Evolutionary conservation across 306 rosid genomes (phyloP), one percentile per base, ranked within the genome.

Genomic region (Fagus sylvatica): DNA sequence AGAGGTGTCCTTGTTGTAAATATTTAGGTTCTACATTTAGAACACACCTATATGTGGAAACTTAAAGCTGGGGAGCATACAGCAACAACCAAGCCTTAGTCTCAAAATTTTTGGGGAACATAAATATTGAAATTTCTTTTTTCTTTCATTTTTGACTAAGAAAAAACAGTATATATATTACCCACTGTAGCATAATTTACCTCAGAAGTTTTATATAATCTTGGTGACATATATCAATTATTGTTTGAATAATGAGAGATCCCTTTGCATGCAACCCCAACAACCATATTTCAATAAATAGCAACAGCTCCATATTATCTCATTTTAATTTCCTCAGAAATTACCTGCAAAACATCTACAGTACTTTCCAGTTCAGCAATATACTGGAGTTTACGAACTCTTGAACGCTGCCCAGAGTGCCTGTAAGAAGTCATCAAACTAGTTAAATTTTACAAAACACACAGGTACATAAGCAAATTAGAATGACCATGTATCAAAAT

Each of bases 391-490:
- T 85, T 85, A 41, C 88, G 88, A 61, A 85, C 84, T 84, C 88
- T 85, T 51, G 88, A 85, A 3, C 88, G 85, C 81, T 85, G 88
- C 74, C 88, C 88, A 33, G 85, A 78, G 81, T 85, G 83, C 82
- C 88, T 85, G 76, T 73, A 82, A 4, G 28, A 76, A 49, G 60
- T 73, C 76, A 76, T 30, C 61, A 57, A 15, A 62, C 53, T 5
- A 33, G 4, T 17, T 34, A 43, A 77, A 56, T 7, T 68, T 55
- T 42, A 33, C 3, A 40, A 46, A 74, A 15, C 43, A 53, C 56
- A 69, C 4, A 30, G 22, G 13, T 46, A 4, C 48, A 71, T 57
- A 36, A 42, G 13, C 28, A 70, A 41, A 71, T 51, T n/a, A 10
- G 19, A 46, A 71, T 49, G 33, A 54, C 19, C 57, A 46, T 8